Conservation (phyloP, 768 basidiomycete genomes). For the Agaricus sinodeliciosus region DNA sequence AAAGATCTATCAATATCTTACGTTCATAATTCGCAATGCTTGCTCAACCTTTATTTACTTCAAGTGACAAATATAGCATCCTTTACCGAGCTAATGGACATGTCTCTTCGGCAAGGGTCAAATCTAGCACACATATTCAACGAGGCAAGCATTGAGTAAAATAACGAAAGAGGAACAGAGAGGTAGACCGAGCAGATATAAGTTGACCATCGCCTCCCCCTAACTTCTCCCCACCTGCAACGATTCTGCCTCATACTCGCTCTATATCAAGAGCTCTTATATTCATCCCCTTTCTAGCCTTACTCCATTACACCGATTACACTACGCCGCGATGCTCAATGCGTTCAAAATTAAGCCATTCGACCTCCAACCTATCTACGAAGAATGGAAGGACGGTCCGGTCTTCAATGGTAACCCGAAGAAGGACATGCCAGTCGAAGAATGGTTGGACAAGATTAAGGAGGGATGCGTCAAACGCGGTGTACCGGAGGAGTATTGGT, state of each 20-base stretch:
- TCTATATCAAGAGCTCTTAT: background rate
- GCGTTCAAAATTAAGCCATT: constrained; percentile 79
- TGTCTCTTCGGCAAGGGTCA: background rate
- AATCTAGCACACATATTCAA: constrained; percentile 5
- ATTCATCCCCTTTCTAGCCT: background rate
- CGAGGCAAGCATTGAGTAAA: constrained; percentile 5
- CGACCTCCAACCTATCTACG: constrained; percentile 62
- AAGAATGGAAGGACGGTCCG: constrained; percentile 61
- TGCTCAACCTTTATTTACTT: background rate
- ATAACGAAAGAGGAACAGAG: background rate
- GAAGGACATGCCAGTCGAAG: constrained; percentile 64
- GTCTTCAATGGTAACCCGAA: constrained; percentile 60
- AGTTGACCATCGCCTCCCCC: background rate
- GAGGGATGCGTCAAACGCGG: constrained; percentile 64
- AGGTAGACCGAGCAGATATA: constrained; percentile 3
- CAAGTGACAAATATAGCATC: background rate
- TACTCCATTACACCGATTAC: background rate
- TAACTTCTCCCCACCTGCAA: constrained; percentile 2
- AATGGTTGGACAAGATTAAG: constrained; percentile 70
- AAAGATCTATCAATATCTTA: background rate
- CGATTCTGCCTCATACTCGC: background rate
- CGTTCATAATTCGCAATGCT: background rate
- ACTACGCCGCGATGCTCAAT: constrained; percentile 42
- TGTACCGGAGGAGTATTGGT: constrained; percentile 77
- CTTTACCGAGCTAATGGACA: background rate